Evolutionary conservation across 768 basidiomycete genomes (phyloP).

Genomic region (Psilocybe subaeruginosa): DNA sequence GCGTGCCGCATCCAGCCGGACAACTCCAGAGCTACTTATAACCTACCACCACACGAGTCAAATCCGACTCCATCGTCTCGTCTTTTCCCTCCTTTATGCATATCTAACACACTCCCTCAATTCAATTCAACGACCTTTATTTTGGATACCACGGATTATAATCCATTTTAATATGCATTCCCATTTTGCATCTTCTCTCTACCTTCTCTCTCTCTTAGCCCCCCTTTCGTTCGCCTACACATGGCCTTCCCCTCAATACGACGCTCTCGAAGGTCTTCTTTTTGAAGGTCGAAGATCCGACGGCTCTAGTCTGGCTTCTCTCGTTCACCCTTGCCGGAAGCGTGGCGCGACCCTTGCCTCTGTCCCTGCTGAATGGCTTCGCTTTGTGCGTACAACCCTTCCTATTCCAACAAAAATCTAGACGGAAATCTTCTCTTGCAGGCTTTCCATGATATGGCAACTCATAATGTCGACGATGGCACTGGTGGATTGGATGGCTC

Average conservation of each 20-base stretch:
- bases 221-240: constrained; percentile 27
- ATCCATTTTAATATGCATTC: not conserved
- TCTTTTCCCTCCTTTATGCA: constrained; percentile 4
- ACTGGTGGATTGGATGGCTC: constrained; percentile 55
- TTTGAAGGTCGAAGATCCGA: constrained; percentile 35
- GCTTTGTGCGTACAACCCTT: constrained; percentile 28
- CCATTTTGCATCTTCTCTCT: constrained; percentile 11
- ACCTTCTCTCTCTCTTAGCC: constrained; percentile 23
- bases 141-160: not conserved
- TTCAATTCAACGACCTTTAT: not conserved
- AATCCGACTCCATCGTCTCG: too few relatives aligned
- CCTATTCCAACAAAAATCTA: not conserved
- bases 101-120: constrained; percentile 4
- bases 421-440: constrained; percentile 10
- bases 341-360: constrained; percentile 31
- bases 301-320: constrained; percentile 33
- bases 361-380: constrained; percentile 38
- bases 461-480: constrained; percentile 46
- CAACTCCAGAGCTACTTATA: not conserved
- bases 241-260: constrained; percentile 41
- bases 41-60: not conserved
- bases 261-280: constrained; percentile 34
- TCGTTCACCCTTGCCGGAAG: constrained; percentile 36
- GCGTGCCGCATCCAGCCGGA: not conserved
- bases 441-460: constrained; percentile 56